Evolutionary conservation across 805 yeast species (phyloP), one percentile per base, ranked within the genome.

Genomic region (Nakazawaea populi): DNA sequence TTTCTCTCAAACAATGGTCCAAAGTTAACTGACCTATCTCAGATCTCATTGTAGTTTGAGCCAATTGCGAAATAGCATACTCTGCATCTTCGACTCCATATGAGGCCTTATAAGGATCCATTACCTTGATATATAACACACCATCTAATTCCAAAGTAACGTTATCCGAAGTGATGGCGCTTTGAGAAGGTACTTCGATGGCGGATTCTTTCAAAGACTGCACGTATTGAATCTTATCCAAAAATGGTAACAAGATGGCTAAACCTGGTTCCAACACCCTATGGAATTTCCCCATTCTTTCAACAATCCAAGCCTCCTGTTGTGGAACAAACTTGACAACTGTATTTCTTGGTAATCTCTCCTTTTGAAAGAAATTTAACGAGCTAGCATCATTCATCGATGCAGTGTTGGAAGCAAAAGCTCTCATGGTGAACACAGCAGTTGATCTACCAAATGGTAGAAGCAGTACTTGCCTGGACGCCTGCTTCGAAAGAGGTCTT

Each of bases 221-320:
- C 38, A 89, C 96, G 60, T 88, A 89, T 47, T 85, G 82, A 60
- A 88, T 85, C 58, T 77, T 79, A 66, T 88, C 96, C 34, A 89
- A 55, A 51, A 88, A 65, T 4, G 96, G 96, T 8, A 86, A 53
- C 57, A 88, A 68, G 31, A 88, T 64, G 1, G 94, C 89, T 37
- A 87, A 70, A 11, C 96, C 96, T 0, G 96, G 96, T 39, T 80
- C 76, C 53, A 89, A 73, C 27, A 81, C 77, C 47, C 75, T 68
- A 63, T 82, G 76, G 71, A 87, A 88, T 63, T 85, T 85, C 34
- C 96, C 96, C 96, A 88, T 88, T 55, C 96, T 73, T 66, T 88
- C 96, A 18, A 88, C 96, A 18, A 88, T 80, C 90, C 94, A 88
- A 3, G 96, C 96, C 24, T 88, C 84, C 66, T 88, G 95, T 64